phyloP scores from a whole-genome alignment of 805 yeast genomes.

The Starmerella bombicola region DNA sequence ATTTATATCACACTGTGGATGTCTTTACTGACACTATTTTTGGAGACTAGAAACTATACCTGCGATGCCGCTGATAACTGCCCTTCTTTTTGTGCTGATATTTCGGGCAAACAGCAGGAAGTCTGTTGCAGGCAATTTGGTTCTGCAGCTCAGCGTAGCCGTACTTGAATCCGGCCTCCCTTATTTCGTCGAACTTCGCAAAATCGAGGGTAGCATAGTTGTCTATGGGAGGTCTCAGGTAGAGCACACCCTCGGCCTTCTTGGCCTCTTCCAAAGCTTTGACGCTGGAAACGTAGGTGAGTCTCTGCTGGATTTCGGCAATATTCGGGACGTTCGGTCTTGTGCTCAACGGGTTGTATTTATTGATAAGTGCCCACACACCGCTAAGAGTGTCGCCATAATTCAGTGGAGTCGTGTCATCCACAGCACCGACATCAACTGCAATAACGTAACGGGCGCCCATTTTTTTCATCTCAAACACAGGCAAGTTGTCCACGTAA shows the following conservation, averaged over 20 bases:
- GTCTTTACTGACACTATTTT: too few species aligned
- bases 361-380: slow-evolving; percentile 72
- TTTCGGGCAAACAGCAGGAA: slow-evolving; percentile 40
- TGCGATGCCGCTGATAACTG: slow-evolving; percentile 6
- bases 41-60: slow-evolving; percentile 19
- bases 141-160: slow-evolving; percentile 47
- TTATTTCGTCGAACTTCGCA: slow-evolving; percentile 81
- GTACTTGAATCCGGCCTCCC: slow-evolving; percentile 63
- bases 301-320: slow-evolving; percentile 86
- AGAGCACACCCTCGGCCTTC: slow-evolving; percentile 67
- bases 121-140: slow-evolving; percentile 39
- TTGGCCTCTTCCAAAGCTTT: slow-evolving; percentile 85
- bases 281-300: slow-evolving; percentile 91
- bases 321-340: slow-evolving; percentile 84
- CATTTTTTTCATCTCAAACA: slow-evolving; percentile 69
- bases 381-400: slow-evolving; percentile 93
- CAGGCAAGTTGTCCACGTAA: slow-evolving; percentile 86
- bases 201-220: slow-evolving; percentile 84
- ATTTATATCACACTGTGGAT: too few species aligned
- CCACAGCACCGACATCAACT: slow-evolving; percentile 90
- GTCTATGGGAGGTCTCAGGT: slow-evolving; percentile 89
- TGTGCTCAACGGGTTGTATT: slow-evolving; percentile 79
- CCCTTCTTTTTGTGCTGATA: slow-evolving; percentile 15
- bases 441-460: slow-evolving; percentile 86
- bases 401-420: slow-evolving; percentile 76